Evolutionary conservation across 495 filamentous ascomycete genomes (phyloP), one percentile per base, ranked within the genome.

Genomic region (Chaetomium fimeti): DNA sequence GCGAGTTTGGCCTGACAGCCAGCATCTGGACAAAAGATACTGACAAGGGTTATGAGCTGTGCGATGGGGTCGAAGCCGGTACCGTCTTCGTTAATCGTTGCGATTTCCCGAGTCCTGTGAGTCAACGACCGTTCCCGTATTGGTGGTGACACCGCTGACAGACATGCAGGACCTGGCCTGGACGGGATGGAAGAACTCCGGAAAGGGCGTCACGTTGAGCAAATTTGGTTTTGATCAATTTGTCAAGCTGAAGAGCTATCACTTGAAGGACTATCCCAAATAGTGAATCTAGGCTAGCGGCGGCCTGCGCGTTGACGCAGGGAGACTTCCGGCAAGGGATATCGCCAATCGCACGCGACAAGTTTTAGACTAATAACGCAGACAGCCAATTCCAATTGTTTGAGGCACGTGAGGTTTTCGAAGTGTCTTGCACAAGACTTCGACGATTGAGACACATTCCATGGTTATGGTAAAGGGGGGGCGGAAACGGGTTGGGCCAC

Each of bases 161-260:
- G 45, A 43, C 45, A 65, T 47, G 43, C 57, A 95, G 89, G 94
- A 98, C 76, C 89, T 98, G 55, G 94, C 94, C 15, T 98, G 94
- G 94, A 92, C 91, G 2, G 94, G 94, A 6, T 97, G 93, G 93
- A 98, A 98, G 80, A 89, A 93, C 68, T 96, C 91, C 27, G 94
- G 94, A 49, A 89, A 91, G 72, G 94, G 94, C 29, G 87, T 88
- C 58, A 97, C 93, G 1, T 75, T 98, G 73, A 94, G 92, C 74
- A 90, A 79, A 68, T 93, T 91, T 61, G 95, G 91, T 7, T 98
- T 92, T 70, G 94, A 97, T 64, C 92, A 94, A 69, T 98, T 98
- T 70, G 87, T 92, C 62, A 96, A 93, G 83, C 78, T 96, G 69
- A 97, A 97, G 86, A 97, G 91, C 79, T 95, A 88, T 75, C 94